Base-by-base conservation (phyloP, 371 early-diverging fungal species). In the Nematocida displodere region DNA sequence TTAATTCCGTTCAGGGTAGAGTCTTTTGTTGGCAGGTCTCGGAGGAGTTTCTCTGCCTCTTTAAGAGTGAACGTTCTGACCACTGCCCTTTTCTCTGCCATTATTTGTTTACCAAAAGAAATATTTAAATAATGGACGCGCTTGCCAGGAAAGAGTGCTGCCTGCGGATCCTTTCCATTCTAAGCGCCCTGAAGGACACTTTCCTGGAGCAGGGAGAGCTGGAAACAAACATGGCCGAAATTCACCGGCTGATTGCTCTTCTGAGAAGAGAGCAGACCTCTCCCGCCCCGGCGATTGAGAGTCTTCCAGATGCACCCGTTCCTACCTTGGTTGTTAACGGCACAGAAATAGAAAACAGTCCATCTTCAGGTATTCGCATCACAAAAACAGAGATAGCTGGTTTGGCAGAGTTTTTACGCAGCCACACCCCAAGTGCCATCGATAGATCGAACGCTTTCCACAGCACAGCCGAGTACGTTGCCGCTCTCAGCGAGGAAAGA, bases 1-100 rank as follows among this genome's bases (percentile, higher is more conserved):
- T 76, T 79, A 39, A 46, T 59, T 24, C 54, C 34, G 55, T 68
- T 80, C n/a, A 83, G 66, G 36, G 77, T 78, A 34, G 66, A 78
- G 49, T 83, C 83, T 24, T 54, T 65, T 42, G 77, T 53, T 8
- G 11, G 24, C 13, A 71, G 28, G n/a, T 47, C 63, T 31, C 75
- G n/a, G 2, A 71, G 54, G 33, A n/a, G 17, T 42, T 71, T 71
- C 50, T 71, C 75, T 34, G 75, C 75, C 17, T 62, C 46, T 17
- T 22, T 49, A 29, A 34, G 49, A 17, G 50, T 50, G 24, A 71
- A 59, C n/a, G 24, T 28, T 29, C 47, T 31, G 15, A 31, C 20
- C 40, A 15, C n/a, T 22, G 13, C 31, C 28, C 28, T 22, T 58
- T 66, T 24, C 26, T 26, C 68, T 24, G 54, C 33, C 54, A 67